Evolutionary conservation across 139 green algal species (phyloP), one percentile per base, ranked within the genome.

Genomic region (Chlamydomonas incerta): DNA sequence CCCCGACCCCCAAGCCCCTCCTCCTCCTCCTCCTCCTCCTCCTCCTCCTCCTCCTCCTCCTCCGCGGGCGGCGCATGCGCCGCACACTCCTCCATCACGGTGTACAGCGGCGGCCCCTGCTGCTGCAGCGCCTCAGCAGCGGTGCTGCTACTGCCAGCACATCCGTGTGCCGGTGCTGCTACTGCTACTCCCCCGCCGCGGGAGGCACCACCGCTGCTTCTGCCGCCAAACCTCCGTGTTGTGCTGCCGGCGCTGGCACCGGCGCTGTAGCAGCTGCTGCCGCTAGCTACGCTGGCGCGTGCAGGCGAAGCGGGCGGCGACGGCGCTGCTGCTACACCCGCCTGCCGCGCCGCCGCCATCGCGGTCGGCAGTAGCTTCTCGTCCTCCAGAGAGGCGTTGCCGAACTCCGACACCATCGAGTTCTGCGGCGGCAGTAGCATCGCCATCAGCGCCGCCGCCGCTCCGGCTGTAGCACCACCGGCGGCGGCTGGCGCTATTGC

Each of bases 401-500:
- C 75, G n/a, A 72, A 72, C 75, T 83, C 62, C 37, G 75, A 83
- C 55, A 66, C 77, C 63, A 83, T 74, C 0, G 77, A 74, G 60
- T 83, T 63, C 0, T 63, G 74, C 6, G 41, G 41, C 41, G 41
- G 41, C 41, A 50, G 41, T 50, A 50, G 41, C 41, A 8, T 5
- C 41, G 8, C 6, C 8, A 50, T 5, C 41, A 13, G 41, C 41
- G 8, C 41, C 41, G 41, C 41, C 41, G 41, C 41, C 41, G 41
- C 41, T n/a, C n/a, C n/a, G n/a, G n/a, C n/a, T n/a, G n/a, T n/a
- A n/a, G n/a, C n/a, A n/a, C n/a, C n/a, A n/a, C n/a, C n/a, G 41
- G 41, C 5, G 41, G 41, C 8, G 5, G 41, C 41, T 50, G 8
- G 6, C 8, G 41, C 41, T 8, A 50, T 50, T 50, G 41, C 41